phyloP scores from a whole-genome alignment of 2,329 filamentous ascomycete species.

The Cordyceps fumosorosea region DNA sequence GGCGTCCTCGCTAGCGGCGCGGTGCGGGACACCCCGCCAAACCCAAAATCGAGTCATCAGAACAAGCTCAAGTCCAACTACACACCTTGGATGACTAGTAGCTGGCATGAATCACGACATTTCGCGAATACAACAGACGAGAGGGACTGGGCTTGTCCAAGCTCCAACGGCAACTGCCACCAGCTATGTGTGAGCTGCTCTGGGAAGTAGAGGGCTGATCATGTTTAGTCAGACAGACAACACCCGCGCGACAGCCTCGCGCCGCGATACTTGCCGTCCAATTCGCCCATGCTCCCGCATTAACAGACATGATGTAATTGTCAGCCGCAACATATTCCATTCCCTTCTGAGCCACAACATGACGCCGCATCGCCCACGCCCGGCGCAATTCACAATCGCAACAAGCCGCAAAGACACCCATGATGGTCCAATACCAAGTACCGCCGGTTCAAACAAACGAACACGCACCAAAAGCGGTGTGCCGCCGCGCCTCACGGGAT shows the following conservation, averaged over 20 bases:
- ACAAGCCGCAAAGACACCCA: not conserved
- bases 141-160: not conserved
- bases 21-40: not conserved
- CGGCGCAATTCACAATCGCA: not conserved
- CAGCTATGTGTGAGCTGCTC: not conserved
- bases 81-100: not conserved
- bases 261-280: not conserved
- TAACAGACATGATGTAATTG: not conserved
- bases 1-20: not conserved
- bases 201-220: not conserved
- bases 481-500: not conserved
- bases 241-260: not conserved
- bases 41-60: not conserved
- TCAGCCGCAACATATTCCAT: conserved; percentile 8
- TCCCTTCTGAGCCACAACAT: not conserved
- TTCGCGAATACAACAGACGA: not conserved
- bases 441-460: not conserved
- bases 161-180: not conserved
- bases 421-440: not conserved
- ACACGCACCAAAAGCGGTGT: not conserved
- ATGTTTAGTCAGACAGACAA: not conserved
- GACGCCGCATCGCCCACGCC: not conserved
- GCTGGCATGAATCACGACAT: not conserved
- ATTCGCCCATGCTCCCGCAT: too few species aligned
- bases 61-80: not conserved